Conservation (phyloP, 768 basidiomycete genomes). For the Lyophyllum decastes region DNA sequence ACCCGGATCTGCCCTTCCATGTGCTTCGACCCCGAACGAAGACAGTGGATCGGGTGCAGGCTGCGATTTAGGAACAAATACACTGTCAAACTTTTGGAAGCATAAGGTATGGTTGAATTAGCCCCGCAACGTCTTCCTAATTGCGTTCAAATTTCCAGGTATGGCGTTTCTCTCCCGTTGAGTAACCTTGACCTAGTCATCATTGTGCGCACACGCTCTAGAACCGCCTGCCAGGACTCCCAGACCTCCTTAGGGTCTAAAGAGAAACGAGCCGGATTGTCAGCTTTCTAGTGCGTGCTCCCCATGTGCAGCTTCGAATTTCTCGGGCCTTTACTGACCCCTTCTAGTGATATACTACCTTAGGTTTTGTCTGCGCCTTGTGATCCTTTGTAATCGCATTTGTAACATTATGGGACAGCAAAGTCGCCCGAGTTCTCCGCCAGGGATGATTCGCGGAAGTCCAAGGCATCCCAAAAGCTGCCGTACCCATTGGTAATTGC, state of each 20-base stretch:
- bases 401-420: conserved; percentile 19
- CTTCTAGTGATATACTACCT: conserved; percentile 30
- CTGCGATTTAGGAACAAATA: conserved; percentile 33
- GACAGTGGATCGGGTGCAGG: conserved; percentile 19
- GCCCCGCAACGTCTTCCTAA: neutral
- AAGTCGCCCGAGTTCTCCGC: conserved; percentile 29
- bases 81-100: conserved; percentile 49
- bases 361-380: neutral
- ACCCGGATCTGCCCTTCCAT: neutral
- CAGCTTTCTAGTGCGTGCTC: conserved; percentile 10
- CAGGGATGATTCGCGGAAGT: conserved; percentile 34
- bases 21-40: neutral
- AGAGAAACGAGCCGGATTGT: conserved; percentile 10
- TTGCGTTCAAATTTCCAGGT: conserved; percentile 21
- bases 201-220: conserved; percentile 35
- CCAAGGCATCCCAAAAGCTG: conserved; percentile 30
- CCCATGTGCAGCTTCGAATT: neutral
- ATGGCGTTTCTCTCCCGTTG: conserved; percentile 38
- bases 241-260: conserved; percentile 23
- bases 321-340: neutral
- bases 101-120: conserved; percentile 25
- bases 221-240: neutral
- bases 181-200: conserved; percentile 59
- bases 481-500: conserved; percentile 44
- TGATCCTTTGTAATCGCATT: neutral